Evolutionary conservation across 805 yeast species (phyloP), one percentile per base, ranked within the genome.

Genomic region (Martiniozyma abietophila): DNA sequence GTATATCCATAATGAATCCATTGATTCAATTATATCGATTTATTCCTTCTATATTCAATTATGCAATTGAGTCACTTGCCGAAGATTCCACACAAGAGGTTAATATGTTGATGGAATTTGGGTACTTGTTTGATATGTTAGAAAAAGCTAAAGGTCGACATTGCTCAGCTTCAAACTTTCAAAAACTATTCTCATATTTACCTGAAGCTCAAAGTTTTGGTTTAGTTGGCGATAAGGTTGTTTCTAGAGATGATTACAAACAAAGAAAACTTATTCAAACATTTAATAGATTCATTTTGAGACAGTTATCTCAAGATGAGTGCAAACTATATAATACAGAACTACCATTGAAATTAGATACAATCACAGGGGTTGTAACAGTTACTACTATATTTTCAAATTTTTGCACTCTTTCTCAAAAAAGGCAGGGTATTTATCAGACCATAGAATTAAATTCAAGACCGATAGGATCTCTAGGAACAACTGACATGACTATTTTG

Each of bases 51-150:
- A 50, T 92, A 18, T 83, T 74, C 59, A 81, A 83, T 46, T 64
- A 71, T 42, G 67, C 79, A 2, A 64, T 78, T 4, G 61, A 65
- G 4, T 68, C 73, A 16, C 57, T 85, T 19, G 68, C 78, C 3
- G 59, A 65, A 28, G 77, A 74, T 42, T 65, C 67, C 26, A 62
- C 74, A 19, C 53, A 59, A 24, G 55, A 55, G 6, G 51, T 50
- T 18, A 74, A 81, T 2, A 53, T 88, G 3, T 56, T 86, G 18
- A 76, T 82, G 31, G 96, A 92, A 51, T 59, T 88, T 29, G 98
- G 96, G 0, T 84, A 85, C 43, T 60, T 94, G 10, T 84, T 75
- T 57, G 97, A 94, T 50, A 89, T 92, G 98, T 69, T 89, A 58
- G 69, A 68, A 27, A 82, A 83, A 52, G 85, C 95, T 0, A 59